Conservation (phyloP, 106 monocot genomes). For the Chionographis japonica region DNA sequence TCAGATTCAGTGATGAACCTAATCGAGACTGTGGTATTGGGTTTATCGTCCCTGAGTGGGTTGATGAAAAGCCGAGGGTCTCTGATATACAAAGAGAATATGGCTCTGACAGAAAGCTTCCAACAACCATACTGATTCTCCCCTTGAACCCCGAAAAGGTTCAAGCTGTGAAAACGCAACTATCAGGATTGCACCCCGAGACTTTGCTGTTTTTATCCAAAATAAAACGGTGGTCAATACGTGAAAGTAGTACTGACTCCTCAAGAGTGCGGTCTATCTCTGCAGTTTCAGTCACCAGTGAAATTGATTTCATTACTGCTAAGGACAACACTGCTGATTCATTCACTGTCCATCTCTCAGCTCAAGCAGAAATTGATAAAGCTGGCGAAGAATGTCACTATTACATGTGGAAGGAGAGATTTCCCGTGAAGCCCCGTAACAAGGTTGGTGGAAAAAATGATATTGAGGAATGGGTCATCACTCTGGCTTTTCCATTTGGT, state of each 20-base stretch:
- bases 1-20: slow-evolving; percentile 19
- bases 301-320: neutral
- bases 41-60: slow-evolving; percentile 31
- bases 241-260: neutral
- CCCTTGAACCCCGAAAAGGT: slow-evolving; percentile 18
- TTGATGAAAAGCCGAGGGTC: neutral
- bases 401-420: slow-evolving; percentile 23
- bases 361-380: neutral
- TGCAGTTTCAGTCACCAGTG: neutral
- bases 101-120: slow-evolving; percentile 5
- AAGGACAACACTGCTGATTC: slow-evolving; percentile 3
- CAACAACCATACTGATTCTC: slow-evolving; percentile 13
- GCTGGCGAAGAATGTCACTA: slow-evolving; percentile 1
- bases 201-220: slow-evolving; percentile 18
- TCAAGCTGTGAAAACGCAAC: slow-evolving; percentile 9
- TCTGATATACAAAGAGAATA: slow-evolving; percentile 5
- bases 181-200: slow-evolving; percentile 19
- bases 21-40: neutral
- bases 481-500: slow-evolving; percentile 21
- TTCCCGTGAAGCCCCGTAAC: slow-evolving; percentile 16
- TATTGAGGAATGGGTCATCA: slow-evolving; percentile 6
- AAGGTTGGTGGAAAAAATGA: slow-evolving; percentile 5
- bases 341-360: slow-evolving; percentile 1
- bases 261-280: neutral
- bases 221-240: slow-evolving; percentile 11